Base-by-base conservation (phyloP, 164 flowering plant species). In the Dillenia suffruticosa region DNA sequence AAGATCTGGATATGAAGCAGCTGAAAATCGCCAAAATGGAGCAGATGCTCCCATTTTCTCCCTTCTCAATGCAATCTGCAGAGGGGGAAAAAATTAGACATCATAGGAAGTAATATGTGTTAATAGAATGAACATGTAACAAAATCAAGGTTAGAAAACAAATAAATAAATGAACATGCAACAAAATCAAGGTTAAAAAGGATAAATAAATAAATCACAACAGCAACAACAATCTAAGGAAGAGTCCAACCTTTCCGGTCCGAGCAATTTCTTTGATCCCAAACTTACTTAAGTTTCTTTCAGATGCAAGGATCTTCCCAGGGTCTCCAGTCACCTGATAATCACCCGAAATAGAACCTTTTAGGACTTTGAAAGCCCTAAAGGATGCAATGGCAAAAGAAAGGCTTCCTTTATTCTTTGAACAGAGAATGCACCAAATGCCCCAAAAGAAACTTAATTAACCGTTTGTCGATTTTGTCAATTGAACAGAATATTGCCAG, bases 21-120 rank as follows among this genome's bases (percentile, higher is more conserved):
- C 94, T 58, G 97, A 95, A 72, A 86, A 92, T 67, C 92, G 75
- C 99, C 99, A 95, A 80, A 95, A 95, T 59, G 99, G 97, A 67
- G 94, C 96, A 67, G 78, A 67, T 61, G 78, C 94, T 15, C 99
- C 99, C 84, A 95, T 67, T 72, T 81, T 88, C 76, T 92, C 99
- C 58, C 97, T 73, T 73, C 92, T 84, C 72, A 95, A 66, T 6
- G 97, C 94, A 79, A 92, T 90, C 97, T 95, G 53, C n/a, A 70
- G 67, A 19, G 63, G 58, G 67, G n/a, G 57, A 71, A 9, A 65
- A 0, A 50, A 19, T 52, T 48, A 66, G 19, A 60, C 9, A 51
- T 46, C 16, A 55, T n/a, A 49, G 56, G 17, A 40, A 26, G 13
- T 12, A 44, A 65, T 43, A 46, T 7, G 52, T 12, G 19, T 46